Conservation (phyloP, 345 rosid species). For the Aethionema arabicum region DNA sequence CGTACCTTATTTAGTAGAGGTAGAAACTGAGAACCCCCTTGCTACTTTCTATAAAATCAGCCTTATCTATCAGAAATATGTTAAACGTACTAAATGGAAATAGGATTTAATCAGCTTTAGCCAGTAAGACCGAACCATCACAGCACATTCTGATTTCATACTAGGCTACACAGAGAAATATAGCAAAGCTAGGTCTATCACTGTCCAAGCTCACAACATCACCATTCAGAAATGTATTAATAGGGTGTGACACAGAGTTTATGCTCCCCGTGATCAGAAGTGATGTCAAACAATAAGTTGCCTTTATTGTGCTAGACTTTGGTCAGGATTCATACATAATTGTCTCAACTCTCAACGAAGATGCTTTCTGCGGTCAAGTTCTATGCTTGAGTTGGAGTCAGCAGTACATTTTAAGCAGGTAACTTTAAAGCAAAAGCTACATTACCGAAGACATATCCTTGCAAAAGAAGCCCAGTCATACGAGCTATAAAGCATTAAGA, state of each 20-base stretch:
- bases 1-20: no score
- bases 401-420: no score
- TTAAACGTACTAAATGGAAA: constrained; percentile 1
- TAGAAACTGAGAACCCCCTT: neutral
- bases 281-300: no score
- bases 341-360: neutral
- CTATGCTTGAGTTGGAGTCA: no score
- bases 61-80: constrained; percentile 9
- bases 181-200: no score
- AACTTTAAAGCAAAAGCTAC: constrained; percentile 5
- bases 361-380: neutral
- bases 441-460: constrained; percentile 11
- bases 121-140: constrained; percentile 12
- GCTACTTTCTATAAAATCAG: no score
- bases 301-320: neutral
- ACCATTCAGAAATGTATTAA: no score
- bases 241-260: no score
- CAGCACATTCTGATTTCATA: constrained; percentile 7
- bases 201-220: no score
- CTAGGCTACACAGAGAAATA: no score
- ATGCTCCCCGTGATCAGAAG: no score
- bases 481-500: constrained; percentile 19
- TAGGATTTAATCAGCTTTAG: neutral
- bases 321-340: constrained; percentile 1
- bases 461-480: constrained; percentile 25